phyloP scores from a whole-genome alignment of 306 rosid species.

The Acacia confusa region DNA sequence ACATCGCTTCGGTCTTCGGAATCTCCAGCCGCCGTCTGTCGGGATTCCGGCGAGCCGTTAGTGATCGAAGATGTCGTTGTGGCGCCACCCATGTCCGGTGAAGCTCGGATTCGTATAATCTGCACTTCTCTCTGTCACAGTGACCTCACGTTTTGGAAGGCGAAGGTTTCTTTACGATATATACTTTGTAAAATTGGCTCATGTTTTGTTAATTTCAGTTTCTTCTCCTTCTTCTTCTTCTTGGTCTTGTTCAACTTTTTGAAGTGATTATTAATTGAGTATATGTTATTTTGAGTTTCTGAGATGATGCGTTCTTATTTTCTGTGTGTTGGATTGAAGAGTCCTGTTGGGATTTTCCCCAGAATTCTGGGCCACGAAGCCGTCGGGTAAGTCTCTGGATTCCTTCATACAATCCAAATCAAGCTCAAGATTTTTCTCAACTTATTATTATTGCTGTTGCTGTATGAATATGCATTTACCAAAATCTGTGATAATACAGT shows the following conservation, averaged over 20 bases:
- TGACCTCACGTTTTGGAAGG: slow-evolving; percentile 71
- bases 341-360: slow-evolving; percentile 61
- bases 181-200: background rate
- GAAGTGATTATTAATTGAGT: background rate
- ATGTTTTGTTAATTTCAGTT: too few relatives aligned
- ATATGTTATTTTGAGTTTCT: background rate
- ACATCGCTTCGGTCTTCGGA: background rate
- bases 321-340: slow-evolving; percentile 40
- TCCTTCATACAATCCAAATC: background rate
- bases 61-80: slow-evolving; percentile 69
- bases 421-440: too few relatives aligned
- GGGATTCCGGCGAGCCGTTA: slow-evolving; percentile 65
- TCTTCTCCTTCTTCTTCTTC: background rate
- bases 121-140: slow-evolving; percentile 82
- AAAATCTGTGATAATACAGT: too few relatives aligned
- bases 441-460: too few relatives aligned
- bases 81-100: slow-evolving; percentile 80
- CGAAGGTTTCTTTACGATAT: slow-evolving; percentile 39
- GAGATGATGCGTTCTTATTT: background rate
- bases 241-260: background rate
- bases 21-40: slow-evolving; percentile 68
- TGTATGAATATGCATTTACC: too few relatives aligned
- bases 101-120: slow-evolving; percentile 68
- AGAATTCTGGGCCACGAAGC: slow-evolving; percentile 92
- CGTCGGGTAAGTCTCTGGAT: slow-evolving; percentile 54